Conservation (phyloP, 176 grass and related monocot species). For the Oryza rufipogon region DNA sequence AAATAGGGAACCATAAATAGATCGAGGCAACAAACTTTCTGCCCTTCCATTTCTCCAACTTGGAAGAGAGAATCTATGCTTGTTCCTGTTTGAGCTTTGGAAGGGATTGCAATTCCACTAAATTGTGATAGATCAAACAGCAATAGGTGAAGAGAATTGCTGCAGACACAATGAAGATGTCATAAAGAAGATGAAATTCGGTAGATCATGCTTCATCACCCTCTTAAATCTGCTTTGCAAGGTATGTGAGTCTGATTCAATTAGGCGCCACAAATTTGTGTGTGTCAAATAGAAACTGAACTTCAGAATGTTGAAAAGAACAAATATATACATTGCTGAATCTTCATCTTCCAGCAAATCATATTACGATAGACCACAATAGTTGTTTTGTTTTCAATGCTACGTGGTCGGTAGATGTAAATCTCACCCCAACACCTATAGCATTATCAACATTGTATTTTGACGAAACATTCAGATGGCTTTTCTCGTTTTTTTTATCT, state of each 20-base stretch:
- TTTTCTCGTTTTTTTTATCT: not conserved
- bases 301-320: not conserved
- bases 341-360: not conserved
- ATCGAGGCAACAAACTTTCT: conserved; percentile 28
- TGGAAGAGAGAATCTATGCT: conserved; percentile 42
- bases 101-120: conserved; percentile 32
- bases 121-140: conserved; percentile 31
- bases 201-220: not conserved
- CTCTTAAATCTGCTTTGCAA: conserved; percentile 33
- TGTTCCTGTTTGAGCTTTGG: conserved; percentile 32
- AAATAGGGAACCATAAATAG: conserved; percentile 63
- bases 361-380: not conserved
- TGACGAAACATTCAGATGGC: not conserved
- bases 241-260: conserved; percentile 39
- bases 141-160: conserved; percentile 34
- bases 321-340: not conserved
- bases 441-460: not conserved
- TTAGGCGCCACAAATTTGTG: not conserved
- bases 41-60: conserved; percentile 55
- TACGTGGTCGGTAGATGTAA: not conserved
- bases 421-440: not conserved
- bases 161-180: conserved; percentile 10
- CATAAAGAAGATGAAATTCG: conserved; percentile 38
- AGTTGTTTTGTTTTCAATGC: not conserved
- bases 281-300: not conserved